phyloP scores from a whole-genome alignment of 192 early-diverging fungal genomes.

The Coemansia sp. region DNA sequence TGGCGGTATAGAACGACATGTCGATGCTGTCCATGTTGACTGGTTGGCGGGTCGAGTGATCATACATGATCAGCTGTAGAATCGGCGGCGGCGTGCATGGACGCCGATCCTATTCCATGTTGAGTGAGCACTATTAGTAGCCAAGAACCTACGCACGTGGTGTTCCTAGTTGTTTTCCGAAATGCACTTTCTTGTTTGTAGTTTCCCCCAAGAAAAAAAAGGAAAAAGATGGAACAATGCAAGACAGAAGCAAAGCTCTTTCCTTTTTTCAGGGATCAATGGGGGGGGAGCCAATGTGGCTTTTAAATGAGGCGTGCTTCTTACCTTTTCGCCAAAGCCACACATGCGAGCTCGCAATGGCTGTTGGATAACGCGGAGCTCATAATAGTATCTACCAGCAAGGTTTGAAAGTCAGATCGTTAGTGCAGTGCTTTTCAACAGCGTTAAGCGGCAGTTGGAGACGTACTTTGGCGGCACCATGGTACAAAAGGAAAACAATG shows the following conservation, averaged over 20 bases:
- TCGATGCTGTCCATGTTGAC: constrained; percentile 31
- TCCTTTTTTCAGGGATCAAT: background rate
- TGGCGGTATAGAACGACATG: constrained; percentile 38
- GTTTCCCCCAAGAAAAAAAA: too few relatives aligned
- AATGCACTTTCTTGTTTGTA: background rate
- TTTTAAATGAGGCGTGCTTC: background rate
- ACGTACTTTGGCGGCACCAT: background rate
- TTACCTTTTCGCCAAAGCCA: constrained; percentile 67
- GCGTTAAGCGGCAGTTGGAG: background rate
- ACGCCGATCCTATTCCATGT: constrained; percentile 54
- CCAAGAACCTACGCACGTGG: too few relatives aligned
- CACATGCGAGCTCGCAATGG: constrained; percentile 64
- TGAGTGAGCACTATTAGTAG: background rate
- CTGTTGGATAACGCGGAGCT: constrained; percentile 60
- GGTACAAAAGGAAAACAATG: background rate
- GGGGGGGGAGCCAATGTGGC: background rate
- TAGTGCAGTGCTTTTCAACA: background rate
- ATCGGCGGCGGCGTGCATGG: constrained; percentile 67
- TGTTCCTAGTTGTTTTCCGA: too few relatives aligned
- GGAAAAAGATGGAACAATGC: background rate
- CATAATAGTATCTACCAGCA: constrained; percentile 51
- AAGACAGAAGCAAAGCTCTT: background rate
- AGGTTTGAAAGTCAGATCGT: background rate
- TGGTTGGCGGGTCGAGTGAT: constrained; percentile 45
- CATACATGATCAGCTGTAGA: constrained; percentile 57